Evolutionary conservation across 139 green algal species (phyloP).

Genomic region (Micromonas commoda): DNA sequence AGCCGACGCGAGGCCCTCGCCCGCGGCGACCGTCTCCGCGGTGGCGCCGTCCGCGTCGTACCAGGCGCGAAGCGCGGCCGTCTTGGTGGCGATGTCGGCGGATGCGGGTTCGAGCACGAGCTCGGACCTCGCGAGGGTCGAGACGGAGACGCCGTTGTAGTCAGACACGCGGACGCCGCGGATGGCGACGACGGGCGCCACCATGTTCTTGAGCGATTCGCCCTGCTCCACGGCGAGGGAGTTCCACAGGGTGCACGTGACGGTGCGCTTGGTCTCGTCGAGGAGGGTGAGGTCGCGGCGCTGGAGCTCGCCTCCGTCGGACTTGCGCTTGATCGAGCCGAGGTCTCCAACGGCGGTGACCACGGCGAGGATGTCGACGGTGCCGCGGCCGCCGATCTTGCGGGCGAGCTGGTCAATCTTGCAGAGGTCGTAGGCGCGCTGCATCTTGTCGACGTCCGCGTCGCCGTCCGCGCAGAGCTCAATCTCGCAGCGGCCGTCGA

Average conservation of each 20-base stretch:
- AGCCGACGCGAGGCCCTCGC: slow-evolving; percentile 47
- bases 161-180: slow-evolving; percentile 24
- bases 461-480: not conserved
- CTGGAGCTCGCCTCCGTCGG: slow-evolving; percentile 61
- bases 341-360: slow-evolving; percentile 50
- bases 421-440: slow-evolving; percentile 20
- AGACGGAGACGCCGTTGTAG: slow-evolving; percentile 58
- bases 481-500: slow-evolving; percentile 23
- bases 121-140: slow-evolving; percentile 38
- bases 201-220: slow-evolving; percentile 18
- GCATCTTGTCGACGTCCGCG: not conserved
- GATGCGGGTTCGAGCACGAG: slow-evolving; percentile 51
- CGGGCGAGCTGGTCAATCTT: slow-evolving; percentile 16
- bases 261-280: slow-evolving; percentile 61
- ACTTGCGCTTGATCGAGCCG: slow-evolving; percentile 72
- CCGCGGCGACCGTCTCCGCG: slow-evolving; percentile 42
- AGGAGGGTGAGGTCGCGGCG: slow-evolving; percentile 62
- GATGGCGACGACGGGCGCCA: slow-evolving; percentile 8
- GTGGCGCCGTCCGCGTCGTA: slow-evolving; percentile 45
- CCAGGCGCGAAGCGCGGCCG: slow-evolving; percentile 50
- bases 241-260: slow-evolving; percentile 70
- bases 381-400: slow-evolving; percentile 6
- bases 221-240: slow-evolving; percentile 12
- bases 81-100: slow-evolving; percentile 27
- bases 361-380: slow-evolving; percentile 69